Base-by-base conservation (phyloP, 2,329 filamentous ascomycete species). In the Diaporthe eres region DNA sequence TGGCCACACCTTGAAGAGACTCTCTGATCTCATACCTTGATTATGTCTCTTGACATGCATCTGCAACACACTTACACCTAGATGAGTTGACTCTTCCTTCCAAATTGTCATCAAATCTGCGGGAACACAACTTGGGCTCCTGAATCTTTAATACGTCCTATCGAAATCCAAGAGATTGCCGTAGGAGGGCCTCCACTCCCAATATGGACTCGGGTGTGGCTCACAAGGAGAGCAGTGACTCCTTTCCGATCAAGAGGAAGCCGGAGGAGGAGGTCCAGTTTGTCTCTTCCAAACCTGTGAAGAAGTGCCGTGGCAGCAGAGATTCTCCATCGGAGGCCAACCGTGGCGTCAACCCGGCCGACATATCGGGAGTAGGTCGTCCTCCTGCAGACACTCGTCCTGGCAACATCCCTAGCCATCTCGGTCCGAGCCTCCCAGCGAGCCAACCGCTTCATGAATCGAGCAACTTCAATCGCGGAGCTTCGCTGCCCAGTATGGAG, bases 251-350 rank as follows among this genome's bases (percentile, higher is more conserved):
- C 44, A 78, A 78, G 74, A 77, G 77, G 65, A 70, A 67, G 19
- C 75, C 72, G 9, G 77, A 78, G 53, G 76, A 77, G 2, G 77
- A 78, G 37, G 77, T 78, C 31, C 77, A 78, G 34, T 78, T 78
- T 34, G 75, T 78, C 55, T 78, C 77, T 37, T 74, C 75, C 28
- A 76, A 78, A 42, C 71, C 75, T 1, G 76, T 78, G 34, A 78
- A 78, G 74, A 78, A 77, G 53, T 57, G 51, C 25, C 73, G 76
- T 31, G 31, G 34, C 55, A 75, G 76, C 71, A 63, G 49, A 39
- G 76, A 77, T 2, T 22, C 65, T 28, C 19, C 57, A 34, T 39
- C 70, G 9, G 61, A 74, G 8, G 44, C 42, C 10, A 47, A 67
- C 44, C 60, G 47, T 37, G 31, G 12, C 25, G 25, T 31, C 19